A percentile compares a stretch with the other conserved stretches of the same genome.
These are phyloP conservation scores for Gloeopeniophorella convolvens DNA, from an alignment of 768 basidiomycete species.

Conservation along the genomic window DNA sequence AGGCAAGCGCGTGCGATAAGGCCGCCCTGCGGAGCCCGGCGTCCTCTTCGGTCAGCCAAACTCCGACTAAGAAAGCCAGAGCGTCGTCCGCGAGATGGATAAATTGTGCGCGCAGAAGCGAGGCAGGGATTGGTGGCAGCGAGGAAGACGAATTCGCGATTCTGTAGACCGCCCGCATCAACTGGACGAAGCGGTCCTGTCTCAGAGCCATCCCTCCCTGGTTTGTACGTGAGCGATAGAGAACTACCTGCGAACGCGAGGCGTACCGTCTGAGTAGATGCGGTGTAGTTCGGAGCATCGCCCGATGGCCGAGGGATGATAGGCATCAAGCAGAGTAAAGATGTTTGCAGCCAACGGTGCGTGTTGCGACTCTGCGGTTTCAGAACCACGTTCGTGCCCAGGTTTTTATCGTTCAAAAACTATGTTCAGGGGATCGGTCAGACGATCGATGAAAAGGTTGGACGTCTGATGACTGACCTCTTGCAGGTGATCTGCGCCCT, in stretches of 20 bases:
- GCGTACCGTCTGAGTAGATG: slow-evolving; percentile 8
- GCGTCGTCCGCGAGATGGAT: slow-evolving; percentile 60
- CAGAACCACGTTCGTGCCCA: slow-evolving; percentile 44
- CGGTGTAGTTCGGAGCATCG: slow-evolving; percentile 47
- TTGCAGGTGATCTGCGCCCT: slow-evolving; percentile 25
- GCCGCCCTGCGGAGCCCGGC: slow-evolving; percentile 45
- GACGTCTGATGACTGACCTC: slow-evolving; percentile 23
- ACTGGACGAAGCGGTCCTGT: slow-evolving; percentile 43
- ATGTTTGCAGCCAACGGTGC: slow-evolving; percentile 48
- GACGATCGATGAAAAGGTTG: not conserved
- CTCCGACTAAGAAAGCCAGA: slow-evolving; percentile 72
- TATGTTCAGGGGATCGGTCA: slow-evolving; percentile 22
- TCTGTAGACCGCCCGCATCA: slow-evolving; percentile 60
- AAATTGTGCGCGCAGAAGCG: slow-evolving; percentile 61
- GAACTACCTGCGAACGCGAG: not conserved
- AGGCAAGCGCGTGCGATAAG: slow-evolving; percentile 70
- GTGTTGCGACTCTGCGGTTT: slow-evolving; percentile 61
- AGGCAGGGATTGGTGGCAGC: slow-evolving; percentile 43
- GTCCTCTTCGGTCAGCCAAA: slow-evolving; percentile 40
- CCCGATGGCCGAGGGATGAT: slow-evolving; percentile 41
- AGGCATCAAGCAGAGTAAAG: slow-evolving; percentile 46
- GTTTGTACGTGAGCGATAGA: not conserved
- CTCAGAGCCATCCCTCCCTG: slow-evolving; percentile 11
- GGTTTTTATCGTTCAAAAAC: slow-evolving; percentile 38
- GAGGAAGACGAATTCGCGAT: slow-evolving; percentile 53